These are phyloP conservation scores for Hortiboletus flavorubellus DNA, from an alignment of 768 basidiomycete genomes.

Conservation along the genomic window DNA sequence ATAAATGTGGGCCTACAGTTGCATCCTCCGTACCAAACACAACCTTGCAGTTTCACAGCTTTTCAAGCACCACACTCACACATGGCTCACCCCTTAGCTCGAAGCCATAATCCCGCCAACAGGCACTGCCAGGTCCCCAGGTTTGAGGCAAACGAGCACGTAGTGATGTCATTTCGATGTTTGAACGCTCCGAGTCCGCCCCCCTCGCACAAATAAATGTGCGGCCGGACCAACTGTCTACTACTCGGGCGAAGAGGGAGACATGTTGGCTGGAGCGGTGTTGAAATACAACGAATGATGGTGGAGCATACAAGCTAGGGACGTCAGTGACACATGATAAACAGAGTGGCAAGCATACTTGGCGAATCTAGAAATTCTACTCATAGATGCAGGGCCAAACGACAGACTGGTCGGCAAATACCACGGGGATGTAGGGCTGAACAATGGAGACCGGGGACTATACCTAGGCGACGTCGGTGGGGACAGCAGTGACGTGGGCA, in stretches of 20 bases:
- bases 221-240: too few species aligned
- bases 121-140: too few species aligned
- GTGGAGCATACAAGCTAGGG: conserved; percentile 57
- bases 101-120: too few species aligned
- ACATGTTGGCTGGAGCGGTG: conserved; percentile 74
- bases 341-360: conserved; percentile 47
- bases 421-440: conserved; percentile 59
- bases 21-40: too few species aligned
- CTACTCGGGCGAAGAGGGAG: conserved; percentile 88
- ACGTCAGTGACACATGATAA: conserved; percentile 24
- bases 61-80: too few species aligned
- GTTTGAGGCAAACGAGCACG: too few species aligned
- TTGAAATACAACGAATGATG: neutral
- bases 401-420: conserved; percentile 68
- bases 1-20: too few species aligned
- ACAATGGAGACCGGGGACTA: conserved; percentile 87
- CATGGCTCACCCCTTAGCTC: too few species aligned
- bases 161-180: too few species aligned
- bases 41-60: too few species aligned
- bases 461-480: conserved; percentile 83
- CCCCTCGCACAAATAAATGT: too few species aligned
- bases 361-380: conserved; percentile 84
- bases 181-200: too few species aligned
- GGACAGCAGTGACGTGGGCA: conserved; percentile 80
- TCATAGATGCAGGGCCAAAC: conserved; percentile 91